Conservation (phyloP, 208 protist genomes). For the Acanthamoeba polyphaga region DNA sequence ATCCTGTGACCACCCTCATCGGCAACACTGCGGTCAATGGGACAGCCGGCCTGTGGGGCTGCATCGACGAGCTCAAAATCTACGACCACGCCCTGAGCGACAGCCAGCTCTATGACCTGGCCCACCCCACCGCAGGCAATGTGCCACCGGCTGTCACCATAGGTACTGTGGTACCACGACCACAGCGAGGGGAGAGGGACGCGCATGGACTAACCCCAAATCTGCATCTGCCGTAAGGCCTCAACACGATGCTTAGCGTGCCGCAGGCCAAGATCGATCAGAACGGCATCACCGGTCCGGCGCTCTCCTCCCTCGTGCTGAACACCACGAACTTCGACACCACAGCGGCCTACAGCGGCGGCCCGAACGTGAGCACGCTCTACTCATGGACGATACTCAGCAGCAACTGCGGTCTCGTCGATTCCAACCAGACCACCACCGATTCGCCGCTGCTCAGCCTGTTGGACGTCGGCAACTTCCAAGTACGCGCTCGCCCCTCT, state of each 20-base stretch:
- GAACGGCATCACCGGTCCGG: slow-evolving; percentile 6
- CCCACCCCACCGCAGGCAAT: background rate
- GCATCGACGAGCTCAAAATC: slow-evolving; percentile 59
- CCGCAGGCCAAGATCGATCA: background rate
- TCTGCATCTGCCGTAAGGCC: background rate
- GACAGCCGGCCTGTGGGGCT: background rate
- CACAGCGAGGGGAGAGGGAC: background rate
- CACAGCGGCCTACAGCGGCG: background rate
- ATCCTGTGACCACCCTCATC: slow-evolving; percentile 20
- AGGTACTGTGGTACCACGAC: background rate
- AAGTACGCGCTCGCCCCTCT: background rate
- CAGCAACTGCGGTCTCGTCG: slow-evolving; percentile 21
- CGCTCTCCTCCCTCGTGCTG: background rate
- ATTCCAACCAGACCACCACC: background rate
- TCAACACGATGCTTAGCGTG: background rate
- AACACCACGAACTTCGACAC: slow-evolving; percentile 19
- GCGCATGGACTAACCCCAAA: background rate
- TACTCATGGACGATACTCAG: slow-evolving; percentile 18
- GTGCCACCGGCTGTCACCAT: background rate
- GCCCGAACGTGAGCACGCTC: background rate
- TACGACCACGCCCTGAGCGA: slow-evolving; percentile 9
- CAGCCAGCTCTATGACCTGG: background rate
- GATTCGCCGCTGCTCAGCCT: background rate
- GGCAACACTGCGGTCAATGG: slow-evolving; percentile 50
- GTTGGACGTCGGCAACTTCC: slow-evolving; percentile 41